Evolutionary conservation across 2,329 filamentous ascomycete genomes (phyloP).

Genomic region (Trichoderma sp.): DNA sequence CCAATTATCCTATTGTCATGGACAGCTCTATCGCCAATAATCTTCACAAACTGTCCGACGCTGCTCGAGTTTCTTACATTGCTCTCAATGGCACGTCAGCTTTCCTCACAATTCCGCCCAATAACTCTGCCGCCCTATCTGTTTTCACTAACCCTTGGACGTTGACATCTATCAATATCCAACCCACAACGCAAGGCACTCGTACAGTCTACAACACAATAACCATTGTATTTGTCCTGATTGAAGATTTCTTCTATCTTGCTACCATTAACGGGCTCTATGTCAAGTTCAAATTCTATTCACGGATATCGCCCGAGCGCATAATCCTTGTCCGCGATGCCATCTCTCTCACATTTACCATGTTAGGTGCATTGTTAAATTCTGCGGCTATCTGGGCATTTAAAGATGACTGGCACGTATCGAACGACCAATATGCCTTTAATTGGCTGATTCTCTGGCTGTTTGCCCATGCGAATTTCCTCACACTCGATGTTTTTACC

Average conservation of each 20-base stretch:
- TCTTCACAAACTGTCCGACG: slow-evolving; percentile 19
- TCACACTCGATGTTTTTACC: slow-evolving; percentile 25
- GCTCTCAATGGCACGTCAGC: slow-evolving; percentile 21
- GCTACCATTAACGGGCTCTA: slow-evolving; percentile 26
- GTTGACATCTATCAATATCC: slow-evolving; percentile 24
- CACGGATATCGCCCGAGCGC: slow-evolving; percentile 5
- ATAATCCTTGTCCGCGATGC: slow-evolving; percentile 23
- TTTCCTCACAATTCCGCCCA: slow-evolving; percentile 20
- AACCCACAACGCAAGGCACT: slow-evolving; percentile 25
- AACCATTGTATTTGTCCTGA: slow-evolving; percentile 26
- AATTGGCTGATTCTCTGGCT: slow-evolving; percentile 25
- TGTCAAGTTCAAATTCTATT: slow-evolving; percentile 25
- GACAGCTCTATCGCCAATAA: slow-evolving; percentile 21
- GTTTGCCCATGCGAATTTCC: slow-evolving; percentile 24
- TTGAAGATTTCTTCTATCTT: slow-evolving; percentile 27
- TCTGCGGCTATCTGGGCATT: slow-evolving; percentile 22
- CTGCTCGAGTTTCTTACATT: slow-evolving; percentile 20
- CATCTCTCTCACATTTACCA: slow-evolving; percentile 22
- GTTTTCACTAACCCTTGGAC: slow-evolving; percentile 25
- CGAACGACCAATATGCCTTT: slow-evolving; percentile 21
- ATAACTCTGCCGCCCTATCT: slow-evolving; percentile 20
- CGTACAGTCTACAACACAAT: slow-evolving; percentile 28
- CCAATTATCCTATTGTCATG: slow-evolving; percentile 20
- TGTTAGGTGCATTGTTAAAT: slow-evolving; percentile 22
- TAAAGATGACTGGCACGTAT: slow-evolving; percentile 20